phyloP scores from a whole-genome alignment of 352 stramenopile species.

The Phytophthora hibernalis region DNA sequence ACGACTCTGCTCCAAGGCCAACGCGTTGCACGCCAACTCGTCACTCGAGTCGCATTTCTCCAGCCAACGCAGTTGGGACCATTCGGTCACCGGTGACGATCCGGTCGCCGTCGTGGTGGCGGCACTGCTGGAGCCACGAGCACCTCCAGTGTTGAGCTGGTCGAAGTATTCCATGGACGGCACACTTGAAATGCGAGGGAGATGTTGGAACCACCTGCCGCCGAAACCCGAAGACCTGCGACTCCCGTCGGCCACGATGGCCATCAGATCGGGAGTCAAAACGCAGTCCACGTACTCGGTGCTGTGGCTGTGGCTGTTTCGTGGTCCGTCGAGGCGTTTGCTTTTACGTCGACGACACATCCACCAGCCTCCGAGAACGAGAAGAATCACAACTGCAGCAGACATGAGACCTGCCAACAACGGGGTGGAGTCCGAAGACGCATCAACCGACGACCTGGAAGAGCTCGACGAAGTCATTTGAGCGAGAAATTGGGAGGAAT shows the following conservation, averaged over 20 bases:
- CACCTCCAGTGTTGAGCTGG: slow-evolving; percentile 14
- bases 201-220: slow-evolving; percentile 34
- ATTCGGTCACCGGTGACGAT: slow-evolving; percentile 15
- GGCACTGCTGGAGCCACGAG: slow-evolving; percentile 20
- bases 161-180: slow-evolving; percentile 43
- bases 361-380: slow-evolving; percentile 28
- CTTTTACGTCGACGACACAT: slow-evolving; percentile 18
- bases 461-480: slow-evolving; percentile 23
- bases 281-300: slow-evolving; percentile 45
- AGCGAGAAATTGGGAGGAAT: not conserved
- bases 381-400: slow-evolving; percentile 14
- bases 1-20: slow-evolving; percentile 38
- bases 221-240: slow-evolving; percentile 20
- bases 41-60: slow-evolving; percentile 34
- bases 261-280: slow-evolving; percentile 39
- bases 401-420: slow-evolving; percentile 27
- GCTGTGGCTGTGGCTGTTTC: slow-evolving; percentile 30
- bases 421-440: slow-evolving; percentile 12
- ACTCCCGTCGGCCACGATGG: slow-evolving; percentile 35
- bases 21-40: slow-evolving; percentile 12
- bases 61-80: slow-evolving; percentile 10
- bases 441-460: not conserved
- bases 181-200: slow-evolving; percentile 43
- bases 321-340: slow-evolving; percentile 19
- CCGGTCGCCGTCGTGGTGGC: slow-evolving; percentile 27